Base-by-base conservation (phyloP, 1,139 yeast species). In the Pichiaceae sp. region DNA sequence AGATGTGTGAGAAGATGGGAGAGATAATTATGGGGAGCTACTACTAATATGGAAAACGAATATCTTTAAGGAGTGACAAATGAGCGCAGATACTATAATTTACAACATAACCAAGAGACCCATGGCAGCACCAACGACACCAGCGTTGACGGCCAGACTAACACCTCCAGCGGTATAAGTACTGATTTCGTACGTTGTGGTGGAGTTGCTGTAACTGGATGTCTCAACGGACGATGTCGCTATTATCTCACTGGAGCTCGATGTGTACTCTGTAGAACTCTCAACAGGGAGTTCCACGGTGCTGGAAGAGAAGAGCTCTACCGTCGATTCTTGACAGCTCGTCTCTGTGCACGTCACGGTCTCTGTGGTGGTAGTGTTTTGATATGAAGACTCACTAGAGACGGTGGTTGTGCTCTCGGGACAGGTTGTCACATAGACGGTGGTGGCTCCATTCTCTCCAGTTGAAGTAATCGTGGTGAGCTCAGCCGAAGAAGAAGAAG, bases 221-320 rank as follows among this genome's bases (percentile, higher is more conserved):
- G 42, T 33, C 24, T 31, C 30, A 43, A 44, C 46, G 2, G 54
- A 48, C 21, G 56, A 49, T 36, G 49, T 41, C 17, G 42, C 45
- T 19, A 50, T 53, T 4, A 46, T 39, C 20, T 46, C 41, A 17
- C 35, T 43, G n/a, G 52, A 41, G 16, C 46, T 43, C 11, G 53
- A 39, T 14, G 53, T 46, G 45, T 43, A 31, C 1, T 44, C 37
- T 30, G 49, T 40, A 17, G 49, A 53, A 16, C 53, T 38, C 26
- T 49, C 47, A 18, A 46, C 42, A 11, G 49, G 39, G 15, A 38
- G 37, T 3, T 46, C 32, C 15, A 47, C 48, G 1, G 45, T 42
- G 3, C 48, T 34, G 1, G 46, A 35, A 14, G 39, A 31, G 23
- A 44, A 38, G 11, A 49, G 34, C 14, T 47, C 43, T 29, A 49